Base-by-base conservation (phyloP, 495 filamentous ascomycete species). In the Geoglossum glabrum region DNA sequence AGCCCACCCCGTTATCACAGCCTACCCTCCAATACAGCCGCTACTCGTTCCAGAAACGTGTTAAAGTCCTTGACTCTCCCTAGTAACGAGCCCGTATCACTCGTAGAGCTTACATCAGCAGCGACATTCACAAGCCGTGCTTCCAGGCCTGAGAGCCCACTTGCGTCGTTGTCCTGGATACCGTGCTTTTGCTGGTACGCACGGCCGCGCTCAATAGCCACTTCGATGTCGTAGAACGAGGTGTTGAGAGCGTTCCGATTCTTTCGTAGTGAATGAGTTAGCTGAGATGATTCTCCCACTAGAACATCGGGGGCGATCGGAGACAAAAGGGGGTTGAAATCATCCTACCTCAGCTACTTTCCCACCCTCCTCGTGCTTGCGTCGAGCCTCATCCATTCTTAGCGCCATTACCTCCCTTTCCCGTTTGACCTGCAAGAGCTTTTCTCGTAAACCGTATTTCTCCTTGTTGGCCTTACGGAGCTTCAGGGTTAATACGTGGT, bases 391-490 rank as follows among this genome's bases (percentile, higher is more conserved):
- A 61, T 90, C 85, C 75, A 82, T 84, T 52, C 75, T 75, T 59
- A 87, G 63, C 11, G 81, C 79, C 28, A 88, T 72, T 60, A 77
- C 72, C 60, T 87, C 80, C 30, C 82, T 70, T 68, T 86, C 78
- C 45, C 71, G 73, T 23, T 81, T 77, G 19, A 87, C 68, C 7
- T 74, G 73, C 60, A 84, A 70, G 45, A 87, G 75, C 47, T 84
- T 77, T 15, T 76, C 76, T 40, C 85, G 76, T 36, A 85, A 68
- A n/a, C 73, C 69, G 27, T 79, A 66, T 69, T 82, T 84, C 60
- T 82, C 76, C 60, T 79, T 81, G 65, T 83, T 80, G 28, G 78
- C 72, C 43, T 77, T 75, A 57, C 76, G 78, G 59, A 85, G 69
- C 46, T 83, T 75, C 57, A 79, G 76, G 25, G 74, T 74, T 30